A percentile compares a stretch with the other conserved stretches of the same genome.
Conservation (phyloP, 2,329 filamentous ascomycete genomes). For the Colletotrichum sp. region DNA sequence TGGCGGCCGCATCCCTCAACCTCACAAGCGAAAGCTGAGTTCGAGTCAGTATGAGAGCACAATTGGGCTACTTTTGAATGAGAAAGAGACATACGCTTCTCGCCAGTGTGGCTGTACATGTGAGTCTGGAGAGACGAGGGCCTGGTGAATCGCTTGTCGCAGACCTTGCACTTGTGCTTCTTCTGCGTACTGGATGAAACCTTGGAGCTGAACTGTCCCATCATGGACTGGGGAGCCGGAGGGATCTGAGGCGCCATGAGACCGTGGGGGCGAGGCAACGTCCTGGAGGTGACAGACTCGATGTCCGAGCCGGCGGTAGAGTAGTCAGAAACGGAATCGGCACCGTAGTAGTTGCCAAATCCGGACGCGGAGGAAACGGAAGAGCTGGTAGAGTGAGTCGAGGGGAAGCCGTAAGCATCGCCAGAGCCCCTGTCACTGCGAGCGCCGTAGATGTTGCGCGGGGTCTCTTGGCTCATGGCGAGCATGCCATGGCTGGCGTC, state of each 20-base stretch:
- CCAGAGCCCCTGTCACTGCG: slow-evolving; percentile 72
- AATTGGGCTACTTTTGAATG: neutral
- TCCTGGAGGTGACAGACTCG: slow-evolving; percentile 79
- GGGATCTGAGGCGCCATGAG: slow-evolving; percentile 67
- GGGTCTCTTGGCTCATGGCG: slow-evolving; percentile 93
- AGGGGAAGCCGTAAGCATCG: slow-evolving; percentile 91
- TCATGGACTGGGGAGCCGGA: slow-evolving; percentile 94
- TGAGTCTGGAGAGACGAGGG: slow-evolving; percentile 95
- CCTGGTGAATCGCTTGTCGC: slow-evolving; percentile 95
- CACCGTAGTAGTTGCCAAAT: slow-evolving; percentile 84
- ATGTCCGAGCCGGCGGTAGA: slow-evolving; percentile 89
- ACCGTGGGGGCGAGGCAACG: slow-evolving; percentile 79
- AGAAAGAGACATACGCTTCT: slow-evolving; percentile 81
- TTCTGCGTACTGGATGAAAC: slow-evolving; percentile 95
- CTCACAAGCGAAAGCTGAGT: slow-evolving; percentile 86
- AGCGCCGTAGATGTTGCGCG: slow-evolving; percentile 85
- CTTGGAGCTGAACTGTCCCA: slow-evolving; percentile 98
- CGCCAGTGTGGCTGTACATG: slow-evolving; percentile 98
- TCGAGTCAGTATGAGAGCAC: neutral
- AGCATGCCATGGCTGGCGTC: slow-evolving; percentile 95
- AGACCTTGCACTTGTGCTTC: slow-evolving; percentile 99
- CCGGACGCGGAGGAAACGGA: slow-evolving; percentile 95
- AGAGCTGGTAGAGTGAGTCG: slow-evolving; percentile 82
- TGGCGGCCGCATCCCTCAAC: slow-evolving; percentile 94
- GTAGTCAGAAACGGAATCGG: slow-evolving; percentile 89